Evolutionary conservation across 257 asterid species (phyloP).

Genomic region (Solanum pimpinellifolium): DNA sequence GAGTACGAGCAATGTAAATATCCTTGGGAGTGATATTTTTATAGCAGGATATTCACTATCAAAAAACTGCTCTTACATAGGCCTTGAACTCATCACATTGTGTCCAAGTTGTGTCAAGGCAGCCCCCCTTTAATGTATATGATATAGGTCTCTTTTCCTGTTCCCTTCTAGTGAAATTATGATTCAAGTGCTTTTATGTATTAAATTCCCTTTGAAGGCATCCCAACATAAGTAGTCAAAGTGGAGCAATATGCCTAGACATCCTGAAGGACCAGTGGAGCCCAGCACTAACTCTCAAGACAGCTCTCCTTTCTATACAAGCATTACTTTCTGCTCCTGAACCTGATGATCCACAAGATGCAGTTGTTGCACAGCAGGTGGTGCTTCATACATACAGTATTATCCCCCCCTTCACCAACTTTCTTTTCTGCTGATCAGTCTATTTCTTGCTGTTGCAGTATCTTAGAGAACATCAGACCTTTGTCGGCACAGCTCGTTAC

Average conservation of each 20-base stretch:
- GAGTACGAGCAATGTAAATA: not conserved
- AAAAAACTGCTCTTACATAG: not conserved
- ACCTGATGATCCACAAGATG: constrained; percentile 98
- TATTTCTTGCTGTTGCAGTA: constrained; percentile 27
- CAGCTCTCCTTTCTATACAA: constrained; percentile 92
- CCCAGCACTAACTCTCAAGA: constrained; percentile 91
- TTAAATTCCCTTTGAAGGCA: constrained; percentile 53
- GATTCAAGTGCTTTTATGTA: not conserved
- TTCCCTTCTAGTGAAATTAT: not conserved
- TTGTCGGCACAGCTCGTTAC: constrained; percentile 80
- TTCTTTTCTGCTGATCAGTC: not conserved
- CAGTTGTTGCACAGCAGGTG: constrained; percentile 94
- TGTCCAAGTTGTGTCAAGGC: not conserved
- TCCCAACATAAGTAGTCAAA: constrained; percentile 98
- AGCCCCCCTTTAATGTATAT: not conserved
- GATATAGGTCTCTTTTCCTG: not conserved
- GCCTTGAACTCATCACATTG: not conserved
- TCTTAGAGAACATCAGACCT: constrained; percentile 60
- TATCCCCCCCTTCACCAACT: not conserved
- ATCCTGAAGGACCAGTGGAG: constrained; percentile 99
- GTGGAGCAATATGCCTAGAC: constrained; percentile 98
- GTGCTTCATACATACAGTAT: constrained; percentile 14
- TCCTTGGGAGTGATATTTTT: not conserved
- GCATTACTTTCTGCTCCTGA: constrained; percentile 91
- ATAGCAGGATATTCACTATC: not conserved